Percentiles rank a stretch among this genome's conserved stretches.
Evolutionary conservation across 805 yeast genomes (phyloP).

Genomic region (Ogataea nonfermentans): DNA sequence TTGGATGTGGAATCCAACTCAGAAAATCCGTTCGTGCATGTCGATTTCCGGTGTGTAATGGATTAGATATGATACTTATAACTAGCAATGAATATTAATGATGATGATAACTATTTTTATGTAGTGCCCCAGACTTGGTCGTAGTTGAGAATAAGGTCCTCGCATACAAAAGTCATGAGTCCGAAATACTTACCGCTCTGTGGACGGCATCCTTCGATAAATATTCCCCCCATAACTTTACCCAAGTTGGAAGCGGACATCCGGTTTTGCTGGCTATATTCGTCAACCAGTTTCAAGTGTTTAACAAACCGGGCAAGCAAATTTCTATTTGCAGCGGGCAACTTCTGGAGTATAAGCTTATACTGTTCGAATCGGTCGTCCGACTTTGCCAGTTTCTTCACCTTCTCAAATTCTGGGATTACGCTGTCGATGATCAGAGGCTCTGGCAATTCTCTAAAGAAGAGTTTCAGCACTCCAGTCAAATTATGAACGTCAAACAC

Average conservation of each 20-base stretch:
- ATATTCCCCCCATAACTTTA: slow-evolving; percentile 74
- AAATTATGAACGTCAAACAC: slow-evolving; percentile 77
- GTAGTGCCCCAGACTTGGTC: slow-evolving; percentile 34
- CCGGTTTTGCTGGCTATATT: slow-evolving; percentile 64
- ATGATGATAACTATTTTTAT: neutral
- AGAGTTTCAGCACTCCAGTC: slow-evolving; percentile 84
- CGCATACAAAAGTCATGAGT: slow-evolving; percentile 52
- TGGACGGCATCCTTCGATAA: slow-evolving; percentile 53
- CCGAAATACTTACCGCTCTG: slow-evolving; percentile 50
- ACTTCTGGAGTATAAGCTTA: slow-evolving; percentile 25
- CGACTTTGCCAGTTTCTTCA: slow-evolving; percentile 27
- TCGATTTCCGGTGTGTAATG: slow-evolving; percentile 46
- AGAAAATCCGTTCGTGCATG: slow-evolving; percentile 63
- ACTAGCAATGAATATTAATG: neutral
- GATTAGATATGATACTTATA: slow-evolving; percentile 5
- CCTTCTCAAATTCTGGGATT: slow-evolving; percentile 53
- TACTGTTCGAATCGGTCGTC: slow-evolving; percentile 29
- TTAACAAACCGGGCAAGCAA: slow-evolving; percentile 63
- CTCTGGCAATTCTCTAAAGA: slow-evolving; percentile 82
- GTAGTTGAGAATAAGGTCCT: slow-evolving; percentile 46
- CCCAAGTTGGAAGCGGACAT: slow-evolving; percentile 91
- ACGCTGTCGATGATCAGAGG: slow-evolving; percentile 68
- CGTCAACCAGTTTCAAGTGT: slow-evolving; percentile 70
- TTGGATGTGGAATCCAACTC: slow-evolving; percentile 66
- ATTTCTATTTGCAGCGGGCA: slow-evolving; percentile 68